phyloP scores from a whole-genome alignment of 768 basidiomycete genomes.

The Tulasnella sp. region DNA sequence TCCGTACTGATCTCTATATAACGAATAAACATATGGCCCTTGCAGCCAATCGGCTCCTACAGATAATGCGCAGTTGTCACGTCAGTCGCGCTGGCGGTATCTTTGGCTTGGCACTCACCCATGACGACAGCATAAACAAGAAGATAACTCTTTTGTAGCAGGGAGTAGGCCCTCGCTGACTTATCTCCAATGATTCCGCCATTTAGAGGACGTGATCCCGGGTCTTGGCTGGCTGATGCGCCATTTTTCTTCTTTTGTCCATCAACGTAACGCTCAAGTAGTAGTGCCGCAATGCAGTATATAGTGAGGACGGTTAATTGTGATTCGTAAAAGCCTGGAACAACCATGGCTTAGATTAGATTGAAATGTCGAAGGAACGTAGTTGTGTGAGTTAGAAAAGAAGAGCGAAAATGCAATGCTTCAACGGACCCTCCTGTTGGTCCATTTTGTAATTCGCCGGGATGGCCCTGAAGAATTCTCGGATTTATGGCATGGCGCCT shows the following conservation, averaged over 20 bases:
- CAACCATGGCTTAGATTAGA: too few relatives aligned
- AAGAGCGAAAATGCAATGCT: too few relatives aligned
- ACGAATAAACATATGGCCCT: constrained; percentile 64
- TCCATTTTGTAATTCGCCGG: too few relatives aligned
- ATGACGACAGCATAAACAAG: constrained; percentile 60
- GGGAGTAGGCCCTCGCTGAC: constrained; percentile 1
- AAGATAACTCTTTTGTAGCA: constrained; percentile 37
- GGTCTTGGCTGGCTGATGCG: constrained; percentile 1
- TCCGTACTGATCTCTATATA: constrained; percentile 55
- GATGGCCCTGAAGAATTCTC: too few relatives aligned
- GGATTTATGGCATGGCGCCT: too few relatives aligned
- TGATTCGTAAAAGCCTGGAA: constrained; percentile 12
- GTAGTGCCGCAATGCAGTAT: constrained; percentile 2
- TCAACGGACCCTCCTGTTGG: too few relatives aligned
- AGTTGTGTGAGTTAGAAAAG: too few relatives aligned
- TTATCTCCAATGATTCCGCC: neutral
- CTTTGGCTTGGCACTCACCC: constrained; percentile 33
- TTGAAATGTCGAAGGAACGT: too few relatives aligned
- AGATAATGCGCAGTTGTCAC: neutral
- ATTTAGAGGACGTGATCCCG: neutral
- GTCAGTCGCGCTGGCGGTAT: neutral
- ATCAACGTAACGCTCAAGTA: constrained; percentile 9
- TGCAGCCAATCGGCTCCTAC: constrained; percentile 68
- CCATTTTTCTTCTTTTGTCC: constrained; percentile 6
- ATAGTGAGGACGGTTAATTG: constrained; percentile 8